Evolutionary conservation across 2,329 filamentous ascomycete genomes (phyloP).

Genomic region (Epichloe typhina): DNA sequence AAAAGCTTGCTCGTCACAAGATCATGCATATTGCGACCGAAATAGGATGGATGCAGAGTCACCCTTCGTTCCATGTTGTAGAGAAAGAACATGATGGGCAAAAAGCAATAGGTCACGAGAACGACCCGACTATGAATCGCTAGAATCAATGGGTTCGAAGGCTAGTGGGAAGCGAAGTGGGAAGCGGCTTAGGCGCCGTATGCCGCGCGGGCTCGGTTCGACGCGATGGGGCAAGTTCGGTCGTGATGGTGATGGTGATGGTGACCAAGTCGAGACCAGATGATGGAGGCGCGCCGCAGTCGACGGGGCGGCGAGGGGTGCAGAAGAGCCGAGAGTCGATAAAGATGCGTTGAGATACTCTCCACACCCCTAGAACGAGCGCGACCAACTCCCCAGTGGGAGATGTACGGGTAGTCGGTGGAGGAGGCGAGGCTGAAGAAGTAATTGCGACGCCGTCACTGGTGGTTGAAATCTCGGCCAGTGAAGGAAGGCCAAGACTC

Average conservation of each 20-base stretch:
- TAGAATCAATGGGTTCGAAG: not conserved
- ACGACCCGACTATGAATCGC: not conserved
- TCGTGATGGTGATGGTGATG: not conserved
- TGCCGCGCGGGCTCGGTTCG: not conserved
- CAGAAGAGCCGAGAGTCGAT: conserved; percentile 5
- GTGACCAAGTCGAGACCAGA: not conserved
- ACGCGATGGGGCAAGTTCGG: not conserved
- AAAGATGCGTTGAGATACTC: conserved; percentile 4
- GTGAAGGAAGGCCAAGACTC: not conserved
- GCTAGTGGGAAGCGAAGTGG: not conserved
- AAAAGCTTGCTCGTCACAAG: conserved; percentile 82
- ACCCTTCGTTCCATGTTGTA: conserved; percentile 93
- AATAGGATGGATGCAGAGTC: conserved; percentile 92
- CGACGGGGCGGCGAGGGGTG: conserved; percentile 5
- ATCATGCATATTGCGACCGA: conserved; percentile 84
- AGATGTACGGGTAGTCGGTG: conserved; percentile 4
- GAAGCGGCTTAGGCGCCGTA: not conserved
- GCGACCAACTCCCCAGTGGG: conserved; percentile 9
- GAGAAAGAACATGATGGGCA: conserved; percentile 79
- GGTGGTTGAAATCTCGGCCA: conserved; percentile 8
- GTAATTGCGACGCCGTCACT: not conserved
- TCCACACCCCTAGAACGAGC: conserved; percentile 9
- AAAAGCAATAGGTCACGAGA: not conserved
- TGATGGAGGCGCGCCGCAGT: not conserved
- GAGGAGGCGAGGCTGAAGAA: conserved; percentile 4